These are phyloP conservation scores for Geranium brycei DNA, from an alignment of 345 rosid species.

Conservation along the genomic window DNA sequence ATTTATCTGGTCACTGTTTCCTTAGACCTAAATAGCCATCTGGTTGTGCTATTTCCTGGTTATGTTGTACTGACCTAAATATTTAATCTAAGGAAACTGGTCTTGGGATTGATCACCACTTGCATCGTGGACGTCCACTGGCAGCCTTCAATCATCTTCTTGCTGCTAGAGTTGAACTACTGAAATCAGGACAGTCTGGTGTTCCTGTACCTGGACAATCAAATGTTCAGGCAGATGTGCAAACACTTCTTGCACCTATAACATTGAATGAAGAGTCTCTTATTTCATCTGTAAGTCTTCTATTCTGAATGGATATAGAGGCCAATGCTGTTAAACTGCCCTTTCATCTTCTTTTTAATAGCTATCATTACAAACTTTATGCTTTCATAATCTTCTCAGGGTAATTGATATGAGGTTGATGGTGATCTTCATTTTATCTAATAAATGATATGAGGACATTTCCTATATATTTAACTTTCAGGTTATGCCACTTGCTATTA, in stretches of 20 bases:
- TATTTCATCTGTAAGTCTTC: conserved; percentile 68
- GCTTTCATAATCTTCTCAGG: no score
- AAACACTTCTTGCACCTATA: conserved; percentile 72
- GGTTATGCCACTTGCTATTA: conserved; percentile 87
- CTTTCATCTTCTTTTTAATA: no score
- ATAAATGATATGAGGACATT: not conserved
- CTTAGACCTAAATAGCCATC: not conserved
- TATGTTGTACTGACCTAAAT: not conserved
- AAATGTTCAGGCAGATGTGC: conserved; percentile 80
- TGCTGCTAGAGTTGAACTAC: conserved; percentile 49
- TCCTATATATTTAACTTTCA: conserved; percentile 16
- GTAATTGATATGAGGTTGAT: no score
- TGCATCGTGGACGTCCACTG: conserved; percentile 94
- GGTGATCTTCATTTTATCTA: not conserved
- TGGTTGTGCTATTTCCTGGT: not conserved
- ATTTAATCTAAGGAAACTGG: conserved; percentile 54
- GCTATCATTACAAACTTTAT: no score
- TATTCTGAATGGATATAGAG: conserved; percentile 1
- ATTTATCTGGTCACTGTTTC: not conserved
- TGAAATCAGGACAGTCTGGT: conserved; percentile 44
- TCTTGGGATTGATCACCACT: conserved; percentile 75
- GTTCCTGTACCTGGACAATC: conserved; percentile 38
- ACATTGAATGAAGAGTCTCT: conserved; percentile 50
- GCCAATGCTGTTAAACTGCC: no score
- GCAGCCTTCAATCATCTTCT: conserved; percentile 88